phyloP scores from a whole-genome alignment of 23 red algal species.

The Gracilariopsis chorda region DNA sequence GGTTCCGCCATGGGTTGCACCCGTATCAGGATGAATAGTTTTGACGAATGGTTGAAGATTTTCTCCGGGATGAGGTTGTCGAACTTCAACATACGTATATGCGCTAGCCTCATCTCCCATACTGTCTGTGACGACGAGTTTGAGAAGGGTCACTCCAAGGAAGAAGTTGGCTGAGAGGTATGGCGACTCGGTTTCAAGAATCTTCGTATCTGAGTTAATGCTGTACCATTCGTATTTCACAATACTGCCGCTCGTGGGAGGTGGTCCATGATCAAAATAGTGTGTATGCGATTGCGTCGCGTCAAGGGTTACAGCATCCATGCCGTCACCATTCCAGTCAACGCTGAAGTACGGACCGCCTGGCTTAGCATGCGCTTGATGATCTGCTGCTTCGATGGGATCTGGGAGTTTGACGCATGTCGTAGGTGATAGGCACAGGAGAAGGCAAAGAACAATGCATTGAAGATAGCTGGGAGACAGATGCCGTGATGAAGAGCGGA shows the following conservation, averaged over 20 bases:
- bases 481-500: too few species aligned
- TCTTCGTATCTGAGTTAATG: conserved; percentile 13
- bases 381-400: conserved; percentile 34
- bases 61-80: conserved; percentile 30
- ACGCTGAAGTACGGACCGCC: conserved; percentile 32
- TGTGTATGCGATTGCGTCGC: conserved; percentile 67
- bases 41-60: background rate
- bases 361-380: conserved; percentile 67
- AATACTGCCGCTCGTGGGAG: conserved; percentile 24
- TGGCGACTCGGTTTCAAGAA: conserved; percentile 28
- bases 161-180: conserved; percentile 53
- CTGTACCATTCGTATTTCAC: conserved; percentile 52
- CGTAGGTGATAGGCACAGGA: background rate
- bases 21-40: conserved; percentile 8
- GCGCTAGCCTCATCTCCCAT: conserved; percentile 52
- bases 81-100: conserved; percentile 56
- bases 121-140: conserved; percentile 65
- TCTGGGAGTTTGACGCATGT: conserved; percentile 3
- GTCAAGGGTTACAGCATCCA: conserved; percentile 49
- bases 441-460: conserved; percentile 6
- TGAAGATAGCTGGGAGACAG: background rate
- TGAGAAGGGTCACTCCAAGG: conserved; percentile 45
- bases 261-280: conserved; percentile 62
- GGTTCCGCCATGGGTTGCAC: conserved; percentile 29
- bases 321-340: conserved; percentile 58